Conservation (phyloP, 768 basidiomycete genomes). For the Tylopilus rubrobrunneus region DNA sequence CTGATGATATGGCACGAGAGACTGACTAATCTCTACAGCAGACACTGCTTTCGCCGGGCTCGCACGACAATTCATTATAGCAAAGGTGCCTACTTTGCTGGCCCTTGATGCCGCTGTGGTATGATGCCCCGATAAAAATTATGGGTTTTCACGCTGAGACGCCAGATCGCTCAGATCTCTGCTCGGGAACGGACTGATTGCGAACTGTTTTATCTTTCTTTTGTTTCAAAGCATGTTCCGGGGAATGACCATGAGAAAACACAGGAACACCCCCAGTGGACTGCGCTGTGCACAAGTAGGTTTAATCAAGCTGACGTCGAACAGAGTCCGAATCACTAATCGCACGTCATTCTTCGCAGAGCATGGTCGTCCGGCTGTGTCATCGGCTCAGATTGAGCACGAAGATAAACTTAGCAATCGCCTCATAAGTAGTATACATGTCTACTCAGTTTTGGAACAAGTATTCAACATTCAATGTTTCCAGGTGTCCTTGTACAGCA, state of each 20-base stretch:
- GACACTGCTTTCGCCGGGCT: conserved; percentile 36
- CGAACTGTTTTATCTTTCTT: conserved; percentile 79
- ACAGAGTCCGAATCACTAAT: not conserved
- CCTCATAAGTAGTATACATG: conserved; percentile 49
- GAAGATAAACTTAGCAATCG: conserved; percentile 56
- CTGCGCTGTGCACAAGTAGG: conserved; percentile 56
- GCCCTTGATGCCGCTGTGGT: conserved; percentile 64
- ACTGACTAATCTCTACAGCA: conserved; percentile 18
- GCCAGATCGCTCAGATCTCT: conserved; percentile 48
- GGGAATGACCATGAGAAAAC: conserved; percentile 39
- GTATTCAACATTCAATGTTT: conserved; percentile 2
- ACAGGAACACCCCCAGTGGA: conserved; percentile 62
- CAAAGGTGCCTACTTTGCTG: conserved; percentile 60
- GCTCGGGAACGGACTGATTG: conserved; percentile 70
- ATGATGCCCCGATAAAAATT: conserved; percentile 22
- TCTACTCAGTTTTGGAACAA: not conserved
- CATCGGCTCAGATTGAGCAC: conserved; percentile 23
- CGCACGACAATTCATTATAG: conserved; percentile 59
- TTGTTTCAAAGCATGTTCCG: conserved; percentile 47
- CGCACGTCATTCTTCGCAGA: conserved; percentile 36
- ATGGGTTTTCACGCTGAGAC: conserved; percentile 9
- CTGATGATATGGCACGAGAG: not conserved
- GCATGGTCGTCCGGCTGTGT: conserved; percentile 50
- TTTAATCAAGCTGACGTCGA: not conserved
- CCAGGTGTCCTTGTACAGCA: conserved; percentile 31